These are phyloP conservation scores for Neurospora tetraspora DNA, from an alignment of 495 filamentous ascomycete species.

Conservation along the genomic window DNA sequence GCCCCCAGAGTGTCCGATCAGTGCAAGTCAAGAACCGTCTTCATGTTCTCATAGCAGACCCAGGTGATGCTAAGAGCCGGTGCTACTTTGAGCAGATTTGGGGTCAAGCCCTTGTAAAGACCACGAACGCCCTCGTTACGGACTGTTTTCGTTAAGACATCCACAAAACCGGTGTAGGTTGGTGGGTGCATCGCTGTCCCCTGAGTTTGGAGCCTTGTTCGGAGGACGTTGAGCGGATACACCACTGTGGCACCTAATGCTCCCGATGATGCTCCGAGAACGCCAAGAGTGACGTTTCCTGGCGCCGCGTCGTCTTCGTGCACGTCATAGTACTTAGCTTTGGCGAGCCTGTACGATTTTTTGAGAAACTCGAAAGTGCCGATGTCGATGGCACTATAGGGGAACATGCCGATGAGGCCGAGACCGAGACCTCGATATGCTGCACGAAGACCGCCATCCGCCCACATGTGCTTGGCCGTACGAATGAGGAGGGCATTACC, in stretches of 20 bases:
- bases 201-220: constrained; percentile 89
- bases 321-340: constrained; percentile 57
- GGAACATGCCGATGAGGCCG: constrained; percentile 92
- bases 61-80: constrained; percentile 96
- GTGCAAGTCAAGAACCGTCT: constrained; percentile 61
- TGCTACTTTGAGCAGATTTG: constrained; percentile 93
- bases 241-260: constrained; percentile 90
- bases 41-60: constrained; percentile 94
- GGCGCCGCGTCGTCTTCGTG: constrained; percentile 75
- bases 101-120: constrained; percentile 89
- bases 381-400: constrained; percentile 94
- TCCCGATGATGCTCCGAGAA: constrained; percentile 80
- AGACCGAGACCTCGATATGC: constrained; percentile 91
- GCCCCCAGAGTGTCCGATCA: constrained; percentile 1
- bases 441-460: constrained; percentile 56
- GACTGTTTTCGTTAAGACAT: constrained; percentile 75
- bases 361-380: constrained; percentile 93
- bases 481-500: constrained; percentile 77
- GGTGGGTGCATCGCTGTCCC: constrained; percentile 85
- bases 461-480: constrained; percentile 78
- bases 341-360: constrained; percentile 53
- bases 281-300: constrained; percentile 67
- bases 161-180: constrained; percentile 79
- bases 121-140: constrained; percentile 75
- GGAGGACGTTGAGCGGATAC: constrained; percentile 90